Evolutionary conservation across 768 basidiomycete genomes (phyloP).

Genomic region (Roridomyces roridus): DNA sequence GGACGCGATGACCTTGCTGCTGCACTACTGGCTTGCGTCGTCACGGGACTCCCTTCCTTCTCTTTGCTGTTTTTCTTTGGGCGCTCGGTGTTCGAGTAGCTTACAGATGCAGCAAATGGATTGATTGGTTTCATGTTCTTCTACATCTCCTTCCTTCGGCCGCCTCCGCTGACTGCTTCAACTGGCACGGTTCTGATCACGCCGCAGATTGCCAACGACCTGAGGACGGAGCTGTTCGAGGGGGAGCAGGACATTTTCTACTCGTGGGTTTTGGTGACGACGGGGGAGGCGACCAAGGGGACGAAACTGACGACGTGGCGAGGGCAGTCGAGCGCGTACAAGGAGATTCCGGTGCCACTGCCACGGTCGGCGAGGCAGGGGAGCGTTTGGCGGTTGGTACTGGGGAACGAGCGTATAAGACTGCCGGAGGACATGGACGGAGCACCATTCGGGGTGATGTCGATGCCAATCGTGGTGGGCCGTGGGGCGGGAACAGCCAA

Average conservation of each 20-base stretch:
- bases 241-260: constrained; percentile 70
- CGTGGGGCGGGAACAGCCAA: constrained; percentile 30
- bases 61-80: too few species aligned
- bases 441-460: constrained; percentile 67
- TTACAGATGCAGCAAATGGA: too few species aligned
- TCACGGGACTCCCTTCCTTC: too few species aligned
- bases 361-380: constrained; percentile 59
- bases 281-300: constrained; percentile 42
- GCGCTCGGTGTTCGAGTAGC: too few species aligned
- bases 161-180: constrained; percentile 65
- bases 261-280: constrained; percentile 54
- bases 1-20: too few species aligned
- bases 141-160: constrained; percentile 90
- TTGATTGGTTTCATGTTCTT: constrained; percentile 73
- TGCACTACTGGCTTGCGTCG: too few species aligned
- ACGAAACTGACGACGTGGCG: constrained; percentile 79
- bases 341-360: constrained; percentile 68
- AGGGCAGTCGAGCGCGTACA: constrained; percentile 66
- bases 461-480: constrained; percentile 63
- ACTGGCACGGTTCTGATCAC: constrained; percentile 60
- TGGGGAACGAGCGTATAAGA: constrained; percentile 40
- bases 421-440: constrained; percentile 46
- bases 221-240: constrained; percentile 75
- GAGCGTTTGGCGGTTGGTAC: constrained; percentile 62
- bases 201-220: constrained; percentile 88